Evolutionary conservation across 768 basidiomycete genomes (phyloP).

Genomic region (Podaxis sp.): DNA sequence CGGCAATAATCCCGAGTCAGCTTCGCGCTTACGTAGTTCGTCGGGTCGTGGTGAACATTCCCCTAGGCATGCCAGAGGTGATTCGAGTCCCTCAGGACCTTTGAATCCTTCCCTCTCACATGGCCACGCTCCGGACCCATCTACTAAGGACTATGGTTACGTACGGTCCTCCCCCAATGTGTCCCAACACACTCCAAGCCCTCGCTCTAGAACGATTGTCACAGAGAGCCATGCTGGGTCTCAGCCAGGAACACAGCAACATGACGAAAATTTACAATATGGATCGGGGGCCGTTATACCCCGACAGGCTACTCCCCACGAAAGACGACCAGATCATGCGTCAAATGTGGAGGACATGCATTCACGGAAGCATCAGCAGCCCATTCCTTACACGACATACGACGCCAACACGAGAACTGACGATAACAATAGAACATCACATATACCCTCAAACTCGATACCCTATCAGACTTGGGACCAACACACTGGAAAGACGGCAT

Average conservation of each 20-base stretch:
- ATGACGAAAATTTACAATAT: background rate
- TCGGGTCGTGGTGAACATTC: constrained; percentile 4
- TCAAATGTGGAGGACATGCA: background rate
- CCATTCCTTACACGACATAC: background rate
- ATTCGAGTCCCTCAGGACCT: constrained; percentile 3
- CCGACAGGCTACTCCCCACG: background rate
- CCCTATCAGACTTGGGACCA: background rate
- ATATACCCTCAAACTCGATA: background rate
- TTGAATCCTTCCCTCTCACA: background rate
- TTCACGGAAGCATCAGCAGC: background rate
- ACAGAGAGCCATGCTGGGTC: background rate
- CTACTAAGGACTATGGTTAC: background rate
- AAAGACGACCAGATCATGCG: constrained; percentile 1
- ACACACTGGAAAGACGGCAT: background rate
- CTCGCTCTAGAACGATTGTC: background rate
- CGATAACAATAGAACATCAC: constrained; percentile 1
- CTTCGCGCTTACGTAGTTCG: background rate
- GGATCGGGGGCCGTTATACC: background rate
- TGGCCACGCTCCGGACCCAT: background rate
- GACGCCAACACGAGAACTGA: background rate
- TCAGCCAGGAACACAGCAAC: background rate
- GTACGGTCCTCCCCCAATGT: constrained; percentile 1
- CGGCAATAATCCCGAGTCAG: background rate
- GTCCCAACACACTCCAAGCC: constrained; percentile 4
- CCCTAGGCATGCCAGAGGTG: background rate